phyloP scores from a whole-genome alignment of 169 alveolate species.

The Perkinsus marinus region DNA sequence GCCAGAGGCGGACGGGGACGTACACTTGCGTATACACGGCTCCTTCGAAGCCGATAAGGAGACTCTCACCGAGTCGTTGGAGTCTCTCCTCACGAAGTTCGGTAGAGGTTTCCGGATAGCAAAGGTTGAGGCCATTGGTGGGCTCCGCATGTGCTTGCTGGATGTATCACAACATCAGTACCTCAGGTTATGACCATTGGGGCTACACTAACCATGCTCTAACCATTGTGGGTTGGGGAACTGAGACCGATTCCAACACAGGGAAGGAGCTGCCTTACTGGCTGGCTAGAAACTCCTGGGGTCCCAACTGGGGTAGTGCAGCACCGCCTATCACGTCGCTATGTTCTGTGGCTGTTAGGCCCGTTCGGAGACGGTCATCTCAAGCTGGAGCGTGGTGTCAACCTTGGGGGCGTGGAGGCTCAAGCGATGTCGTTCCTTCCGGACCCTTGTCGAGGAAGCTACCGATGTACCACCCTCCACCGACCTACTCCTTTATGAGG shows the following conservation, averaged over 20 bases:
- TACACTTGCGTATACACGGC: neutral
- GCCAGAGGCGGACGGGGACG: neutral
- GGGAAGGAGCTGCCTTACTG: conserved; percentile 13
- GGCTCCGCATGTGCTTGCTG: neutral
- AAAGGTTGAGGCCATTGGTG: neutral
- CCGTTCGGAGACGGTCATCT: conserved; percentile 13
- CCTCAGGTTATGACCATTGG: conserved; percentile 6
- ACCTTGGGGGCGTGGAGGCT: conserved; percentile 27
- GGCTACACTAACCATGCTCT: conserved; percentile 30
- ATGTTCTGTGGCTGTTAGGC: neutral
- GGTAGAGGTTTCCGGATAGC: neutral
- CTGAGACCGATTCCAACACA: conserved; percentile 3
- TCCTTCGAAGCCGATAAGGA: neutral
- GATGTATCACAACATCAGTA: no score
- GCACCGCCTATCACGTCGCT: neutral
- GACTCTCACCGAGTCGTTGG: neutral
- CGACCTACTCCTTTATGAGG: no score
- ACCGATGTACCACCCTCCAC: neutral
- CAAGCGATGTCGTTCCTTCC: conserved; percentile 29
- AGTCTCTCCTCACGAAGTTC: neutral
- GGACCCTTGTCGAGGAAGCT: conserved; percentile 13
- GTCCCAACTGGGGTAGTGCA: conserved; percentile 23
- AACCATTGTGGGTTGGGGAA: conserved; percentile 25
- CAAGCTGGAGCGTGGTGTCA: conserved; percentile 22
- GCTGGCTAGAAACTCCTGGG: conserved; percentile 28